Conservation (phyloP, 2,329 filamentous ascomycete genomes). For the Trematosphaeria pertusa region DNA sequence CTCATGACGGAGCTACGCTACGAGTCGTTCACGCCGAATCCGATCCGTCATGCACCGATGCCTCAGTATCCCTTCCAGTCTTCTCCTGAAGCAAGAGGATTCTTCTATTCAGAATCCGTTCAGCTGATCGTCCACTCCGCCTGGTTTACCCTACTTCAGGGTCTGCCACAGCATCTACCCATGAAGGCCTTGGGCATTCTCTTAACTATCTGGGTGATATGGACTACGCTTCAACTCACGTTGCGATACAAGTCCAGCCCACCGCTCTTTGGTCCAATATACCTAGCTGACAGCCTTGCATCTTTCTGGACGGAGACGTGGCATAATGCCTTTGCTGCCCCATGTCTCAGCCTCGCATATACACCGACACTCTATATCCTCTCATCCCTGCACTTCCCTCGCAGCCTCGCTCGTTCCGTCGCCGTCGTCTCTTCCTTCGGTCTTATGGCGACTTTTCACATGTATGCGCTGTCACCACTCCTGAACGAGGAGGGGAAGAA, state of each 20-base stretch:
- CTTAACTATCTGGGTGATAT: constrained; percentile 51
- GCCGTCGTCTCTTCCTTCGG: constrained; percentile 49
- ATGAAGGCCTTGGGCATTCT: constrained; percentile 49
- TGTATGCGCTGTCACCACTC: constrained; percentile 48
- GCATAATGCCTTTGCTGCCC: constrained; percentile 52
- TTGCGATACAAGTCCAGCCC: constrained; percentile 47
- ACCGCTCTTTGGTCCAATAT: constrained; percentile 51
- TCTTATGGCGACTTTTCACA: constrained; percentile 51
- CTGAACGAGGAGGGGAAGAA: constrained; percentile 36
- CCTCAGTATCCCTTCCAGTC: constrained; percentile 45
- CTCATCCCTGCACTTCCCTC: constrained; percentile 38
- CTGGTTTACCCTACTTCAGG: constrained; percentile 45
- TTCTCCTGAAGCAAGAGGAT: constrained; percentile 42
- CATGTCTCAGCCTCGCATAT: constrained; percentile 50
- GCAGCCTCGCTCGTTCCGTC: constrained; percentile 37
- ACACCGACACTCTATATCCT: constrained; percentile 43
- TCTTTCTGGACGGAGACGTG: constrained; percentile 51
- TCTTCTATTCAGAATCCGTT: constrained; percentile 46
- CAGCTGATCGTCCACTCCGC: constrained; percentile 46
- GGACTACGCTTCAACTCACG: constrained; percentile 48
- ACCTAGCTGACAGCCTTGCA: constrained; percentile 40
- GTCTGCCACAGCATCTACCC: constrained; percentile 45
- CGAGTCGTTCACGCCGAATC: constrained; percentile 53
- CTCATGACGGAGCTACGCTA: constrained; percentile 52
- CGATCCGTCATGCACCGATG: constrained; percentile 38